These are phyloP conservation scores for Erigeron philadelphicus DNA, from an alignment of 140 eudicot genomes.

Conservation along the genomic window DNA sequence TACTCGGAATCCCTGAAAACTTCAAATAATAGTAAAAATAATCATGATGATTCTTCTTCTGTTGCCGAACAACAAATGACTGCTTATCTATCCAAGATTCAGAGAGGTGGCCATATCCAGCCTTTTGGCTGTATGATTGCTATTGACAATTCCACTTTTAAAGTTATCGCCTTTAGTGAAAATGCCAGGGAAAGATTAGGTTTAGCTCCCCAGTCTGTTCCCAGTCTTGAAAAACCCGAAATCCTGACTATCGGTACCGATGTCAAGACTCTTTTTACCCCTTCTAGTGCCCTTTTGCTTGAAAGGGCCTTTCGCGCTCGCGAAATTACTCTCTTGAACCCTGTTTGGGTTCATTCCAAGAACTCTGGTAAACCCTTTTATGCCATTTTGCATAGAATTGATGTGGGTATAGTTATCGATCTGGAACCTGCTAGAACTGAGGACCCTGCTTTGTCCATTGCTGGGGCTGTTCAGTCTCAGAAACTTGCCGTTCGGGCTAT, in stretches of 20 bases:
- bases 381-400: conserved; percentile 84
- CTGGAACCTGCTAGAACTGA: conserved; percentile 80
- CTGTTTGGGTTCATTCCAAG: conserved; percentile 73
- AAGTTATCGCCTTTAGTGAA: conserved; percentile 64
- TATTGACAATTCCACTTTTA: conserved; percentile 45
- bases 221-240: conserved; percentile 48
- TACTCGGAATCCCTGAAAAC: conserved; percentile 66
- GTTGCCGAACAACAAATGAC: conserved; percentile 73
- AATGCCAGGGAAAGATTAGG: conserved; percentile 76
- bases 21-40: not conserved
- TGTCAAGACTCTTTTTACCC: conserved; percentile 70
- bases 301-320: conserved; percentile 69
- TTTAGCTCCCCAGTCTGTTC: conserved; percentile 67
- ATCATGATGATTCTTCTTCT: conserved; percentile 14
- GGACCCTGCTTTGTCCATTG: conserved; percentile 81
- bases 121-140: conserved; percentile 93
- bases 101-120: conserved; percentile 83
- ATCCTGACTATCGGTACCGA: conserved; percentile 60
- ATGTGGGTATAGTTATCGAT: conserved; percentile 86
- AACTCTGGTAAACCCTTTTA: conserved; percentile 77
- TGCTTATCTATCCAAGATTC: conserved; percentile 72
- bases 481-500: conserved; percentile 86
- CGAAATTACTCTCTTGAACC: conserved; percentile 65
- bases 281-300: conserved; percentile 50
- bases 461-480: conserved; percentile 96